Evolutionary conservation across 2,329 filamentous ascomycete species (phyloP).

Genomic region (Ophiostoma novo-ulmi): DNA sequence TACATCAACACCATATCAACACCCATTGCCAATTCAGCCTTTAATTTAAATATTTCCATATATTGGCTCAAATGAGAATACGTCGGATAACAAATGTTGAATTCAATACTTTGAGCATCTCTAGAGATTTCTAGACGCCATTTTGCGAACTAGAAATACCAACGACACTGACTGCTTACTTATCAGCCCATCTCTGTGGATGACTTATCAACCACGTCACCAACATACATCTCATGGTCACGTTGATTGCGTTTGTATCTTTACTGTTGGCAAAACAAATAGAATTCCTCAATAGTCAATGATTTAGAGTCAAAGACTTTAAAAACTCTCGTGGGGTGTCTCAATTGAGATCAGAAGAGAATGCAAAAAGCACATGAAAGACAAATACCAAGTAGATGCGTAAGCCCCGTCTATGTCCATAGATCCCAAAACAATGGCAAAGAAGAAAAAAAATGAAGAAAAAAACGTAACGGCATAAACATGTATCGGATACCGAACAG

Average conservation of each 20-base stretch:
- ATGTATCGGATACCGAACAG: neutral
- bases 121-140: too few relatives aligned
- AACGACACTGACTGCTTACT: neutral
- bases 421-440: neutral
- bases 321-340: neutral
- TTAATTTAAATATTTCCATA: neutral
- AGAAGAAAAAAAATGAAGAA: neutral
- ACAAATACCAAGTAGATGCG: neutral
- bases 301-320: neutral
- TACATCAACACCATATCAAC: neutral
- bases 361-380: neutral
- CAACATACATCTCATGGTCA: neutral
- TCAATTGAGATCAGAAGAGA: neutral
- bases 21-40: neutral
- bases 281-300: neutral
- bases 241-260: neutral
- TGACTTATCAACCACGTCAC: neutral
- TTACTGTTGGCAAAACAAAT: neutral
- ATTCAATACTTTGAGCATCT: too few relatives aligned
- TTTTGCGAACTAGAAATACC: too few relatives aligned
- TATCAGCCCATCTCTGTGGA: neutral
- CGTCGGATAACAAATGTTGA: too few relatives aligned
- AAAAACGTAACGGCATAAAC: conserved; percentile 5
- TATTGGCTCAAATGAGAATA: neutral
- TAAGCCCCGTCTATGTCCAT: neutral